Conservation (phyloP, 1,284 basidiomycete species). For the Butyriboletus appendiculatus region DNA sequence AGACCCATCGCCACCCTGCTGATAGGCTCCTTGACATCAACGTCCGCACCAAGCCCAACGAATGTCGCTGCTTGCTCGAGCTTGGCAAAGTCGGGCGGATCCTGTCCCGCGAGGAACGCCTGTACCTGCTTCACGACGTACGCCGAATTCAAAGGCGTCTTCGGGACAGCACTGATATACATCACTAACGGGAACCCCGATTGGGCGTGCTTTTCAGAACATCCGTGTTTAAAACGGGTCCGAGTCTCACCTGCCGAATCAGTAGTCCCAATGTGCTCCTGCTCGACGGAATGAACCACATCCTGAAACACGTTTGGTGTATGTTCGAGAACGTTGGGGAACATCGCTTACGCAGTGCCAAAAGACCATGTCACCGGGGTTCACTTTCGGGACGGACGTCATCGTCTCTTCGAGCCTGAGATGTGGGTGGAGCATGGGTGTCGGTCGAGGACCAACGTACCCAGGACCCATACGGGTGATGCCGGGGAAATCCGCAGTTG, state of each 20-base stretch:
- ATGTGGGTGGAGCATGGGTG: constrained; percentile 60
- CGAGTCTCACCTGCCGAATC: constrained; percentile 65
- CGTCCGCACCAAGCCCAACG: constrained; percentile 27
- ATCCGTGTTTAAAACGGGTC: not conserved
- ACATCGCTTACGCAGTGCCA: constrained; percentile 68
- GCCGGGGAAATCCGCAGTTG: constrained; percentile 59
- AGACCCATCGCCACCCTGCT: constrained; percentile 35
- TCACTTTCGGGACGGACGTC: constrained; percentile 72
- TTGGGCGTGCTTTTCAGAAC: not conserved
- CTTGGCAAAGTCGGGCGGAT: constrained; percentile 76
- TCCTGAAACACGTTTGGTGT: constrained; percentile 41
- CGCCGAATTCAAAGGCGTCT: constrained; percentile 60
- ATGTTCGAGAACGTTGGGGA: not conserved
- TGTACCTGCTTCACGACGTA: constrained; percentile 68
- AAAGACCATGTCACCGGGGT: constrained; percentile 83
- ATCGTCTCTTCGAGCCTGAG: constrained; percentile 70
- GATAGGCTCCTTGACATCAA: constrained; percentile 23
- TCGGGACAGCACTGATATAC: constrained; percentile 82
- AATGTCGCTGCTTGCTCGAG: constrained; percentile 33
- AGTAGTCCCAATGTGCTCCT: constrained; percentile 61
- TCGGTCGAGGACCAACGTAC: constrained; percentile 55
- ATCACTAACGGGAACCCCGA: constrained; percentile 47
- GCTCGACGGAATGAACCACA: constrained; percentile 80
- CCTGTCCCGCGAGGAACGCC: constrained; percentile 57
- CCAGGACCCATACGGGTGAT: constrained; percentile 45